A percentile compares a stretch with the other conserved stretches of the same genome.
phyloP scores from a whole-genome alignment of 306 rosid species.

The Clitoria ternatea region DNA sequence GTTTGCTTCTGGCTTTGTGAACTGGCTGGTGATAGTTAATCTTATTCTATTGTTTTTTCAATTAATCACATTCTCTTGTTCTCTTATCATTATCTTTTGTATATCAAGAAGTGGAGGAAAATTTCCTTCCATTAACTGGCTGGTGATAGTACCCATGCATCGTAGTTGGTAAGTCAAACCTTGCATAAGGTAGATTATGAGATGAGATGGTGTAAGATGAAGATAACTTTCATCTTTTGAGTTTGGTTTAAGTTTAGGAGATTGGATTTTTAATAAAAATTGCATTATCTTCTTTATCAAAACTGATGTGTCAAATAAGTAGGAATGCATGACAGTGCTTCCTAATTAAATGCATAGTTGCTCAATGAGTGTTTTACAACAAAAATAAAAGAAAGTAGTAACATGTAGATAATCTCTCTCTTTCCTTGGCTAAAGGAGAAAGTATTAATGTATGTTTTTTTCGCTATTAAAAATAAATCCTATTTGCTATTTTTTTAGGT shows the following conservation, averaged over 20 bases:
- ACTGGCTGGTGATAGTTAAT: background rate
- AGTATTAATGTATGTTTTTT: background rate
- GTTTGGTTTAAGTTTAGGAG: background rate
- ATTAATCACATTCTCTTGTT: constrained; percentile 2
- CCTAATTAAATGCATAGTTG: background rate
- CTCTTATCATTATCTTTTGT: background rate
- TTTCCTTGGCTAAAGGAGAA: background rate
- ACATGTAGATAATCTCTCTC: background rate
- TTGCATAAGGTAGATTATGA: background rate
- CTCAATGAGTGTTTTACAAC: background rate
- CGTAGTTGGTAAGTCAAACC: too few species aligned
- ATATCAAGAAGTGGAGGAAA: constrained; percentile 1
- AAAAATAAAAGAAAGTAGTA: background rate
- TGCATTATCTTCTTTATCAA: background rate
- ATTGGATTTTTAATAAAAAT: background rate
- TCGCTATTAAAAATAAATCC: background rate
- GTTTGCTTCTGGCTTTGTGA: background rate
- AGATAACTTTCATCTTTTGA: background rate
- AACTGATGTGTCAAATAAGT: background rate
- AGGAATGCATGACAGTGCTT: background rate
- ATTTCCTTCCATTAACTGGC: background rate
- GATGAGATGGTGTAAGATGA: background rate
- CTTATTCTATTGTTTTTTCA: background rate
- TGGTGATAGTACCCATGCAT: too few species aligned
- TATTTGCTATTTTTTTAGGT: background rate